These are phyloP conservation scores for Pueraria montana DNA, from an alignment of 306 rosid species.

Conservation along the genomic window DNA sequence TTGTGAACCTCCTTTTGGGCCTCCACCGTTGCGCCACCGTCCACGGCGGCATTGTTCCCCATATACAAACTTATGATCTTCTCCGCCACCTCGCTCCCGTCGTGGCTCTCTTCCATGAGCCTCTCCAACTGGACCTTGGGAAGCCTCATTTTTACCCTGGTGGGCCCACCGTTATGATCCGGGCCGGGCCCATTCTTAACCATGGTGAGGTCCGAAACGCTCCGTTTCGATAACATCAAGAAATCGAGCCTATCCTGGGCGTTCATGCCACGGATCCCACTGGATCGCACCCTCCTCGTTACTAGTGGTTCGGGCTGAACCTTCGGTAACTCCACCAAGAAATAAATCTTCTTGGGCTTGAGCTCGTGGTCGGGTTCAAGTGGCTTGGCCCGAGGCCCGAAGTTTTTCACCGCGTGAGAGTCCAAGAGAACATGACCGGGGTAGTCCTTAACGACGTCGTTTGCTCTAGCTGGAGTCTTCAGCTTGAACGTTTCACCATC, in stretches of 20 bases:
- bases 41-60: conserved; percentile 37
- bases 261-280: conserved; percentile 60
- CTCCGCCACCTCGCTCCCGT: conserved; percentile 66
- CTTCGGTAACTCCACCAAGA: conserved; percentile 68
- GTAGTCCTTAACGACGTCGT: conserved; percentile 68
- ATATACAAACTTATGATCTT: conserved; percentile 68
- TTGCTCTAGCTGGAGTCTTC: conserved; percentile 64
- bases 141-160: conserved; percentile 68
- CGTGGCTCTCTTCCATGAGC: conserved; percentile 71
- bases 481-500: conserved; percentile 79
- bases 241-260: conserved; percentile 87
- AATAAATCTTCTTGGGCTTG: conserved; percentile 69
- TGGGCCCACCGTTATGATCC: conserved; percentile 44
- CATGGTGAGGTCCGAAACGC: conserved; percentile 66
- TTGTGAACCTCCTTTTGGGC: conserved; percentile 26
- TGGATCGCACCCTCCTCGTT: conserved; percentile 64
- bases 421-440: conserved; percentile 73
- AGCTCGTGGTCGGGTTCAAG: conserved; percentile 68
- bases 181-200: conserved; percentile 36
- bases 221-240: conserved; percentile 76
- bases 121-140: conserved; percentile 72
- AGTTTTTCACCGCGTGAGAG: conserved; percentile 66
- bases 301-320: conserved; percentile 14
- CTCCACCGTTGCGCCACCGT: conserved; percentile 17
- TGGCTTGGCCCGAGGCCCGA: conserved; percentile 79